Base-by-base conservation (phyloP, 257 asterid species). In the Solanum lycopersicoides region DNA sequence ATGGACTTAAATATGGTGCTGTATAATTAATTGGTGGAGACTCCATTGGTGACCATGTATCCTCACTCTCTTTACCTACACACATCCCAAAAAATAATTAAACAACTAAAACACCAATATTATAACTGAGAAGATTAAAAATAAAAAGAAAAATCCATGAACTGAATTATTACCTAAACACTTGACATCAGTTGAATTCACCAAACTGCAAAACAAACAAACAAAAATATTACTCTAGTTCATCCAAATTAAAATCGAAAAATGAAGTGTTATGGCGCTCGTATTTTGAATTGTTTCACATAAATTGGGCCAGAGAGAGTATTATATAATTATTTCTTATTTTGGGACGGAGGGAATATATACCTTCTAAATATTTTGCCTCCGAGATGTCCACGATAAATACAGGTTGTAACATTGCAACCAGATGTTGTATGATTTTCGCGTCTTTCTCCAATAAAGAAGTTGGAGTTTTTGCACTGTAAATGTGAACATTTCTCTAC, bases 351-450 rank as follows among this genome's bases (percentile, higher is more conserved):
- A 68, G 37, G 37, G 20, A 71, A 7, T 71, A 69, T 8, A 7
- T 71, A 77, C 90, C 90, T 88, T 39, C 90, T 47, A 34, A 84
- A 82, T 28, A 77, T 88, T 68, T 88, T 88, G 60, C 66, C 82
- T 47, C 88, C 90, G 28, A 63, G 72, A 45, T 88, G 88, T 77
- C 88, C 90, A 7, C 90, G 86, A 79, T 88, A 88, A 50, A 88
- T 45, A 28, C 90, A 88, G 28, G 75, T 32, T 74, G 47, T 77
- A 10, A 37, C 14, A 25, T 88, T 25, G 83, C 90, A 88, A 25
- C 86, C 88, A 4, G 13, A 41, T 1, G 82, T 9, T 34, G 86
- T 85, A 11, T 65, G 63, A 34, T 8, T 85, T 66, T 56, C 66
- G 7, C 7, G 66, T 4, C 66, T 3, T 56, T 85, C 75, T n/a